Evolutionary conservation across 352 stramenopile species (phyloP), one percentile per base, ranked within the genome.

Genomic region (Hyphochytrium catenoides): DNA sequence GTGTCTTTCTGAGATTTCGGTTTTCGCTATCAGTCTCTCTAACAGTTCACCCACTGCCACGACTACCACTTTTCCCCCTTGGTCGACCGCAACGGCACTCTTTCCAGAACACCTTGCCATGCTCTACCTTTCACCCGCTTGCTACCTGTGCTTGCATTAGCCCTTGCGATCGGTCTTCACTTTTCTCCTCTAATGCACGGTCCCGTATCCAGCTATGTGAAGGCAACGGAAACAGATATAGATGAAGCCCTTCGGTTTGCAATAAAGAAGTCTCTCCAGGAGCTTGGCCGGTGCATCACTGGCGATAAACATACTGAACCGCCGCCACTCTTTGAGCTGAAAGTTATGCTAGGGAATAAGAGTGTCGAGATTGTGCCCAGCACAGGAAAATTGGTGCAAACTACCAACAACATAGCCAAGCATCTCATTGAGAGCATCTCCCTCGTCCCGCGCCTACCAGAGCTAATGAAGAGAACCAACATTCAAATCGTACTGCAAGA

Each of bases 351-450:
- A 8, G 82, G 93, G 55, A 71, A 88, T 36, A 86, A 59, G 35
- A 73, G 71, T 31, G 75, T 95, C 14, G 77, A 91, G 46, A 94
- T 91, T 48, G 74, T 76, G 29, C 84, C 84, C 4, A 74, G 83
- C 26, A 93, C 95, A 72, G 62, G 82, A 2, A 74, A 91, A 36
- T 54, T 95, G 0, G 92, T 76, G 0, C 75, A 92, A 39, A 88
- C 87, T 55, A 76, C 95, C 9, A 93, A 93, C 50, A 79, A 59
- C 6, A 72, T 94, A 4, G 73, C 76, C 2, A 95, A 94, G 48
- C 73, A 95, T 41, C 69, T 95, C n/a, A 91, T 95, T 46, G 83
- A 70, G 22, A 69, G 82, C 14, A 81, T 93, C 34, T 83, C 60
- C 7, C 74, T 90, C 7, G 74, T 95, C 3, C 77, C 78, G 4